A percentile compares a stretch with the other conserved stretches of the same genome.
phyloP scores from a whole-genome alignment of 164 flowering plant genomes.

The Warburgia ugandensis region DNA sequence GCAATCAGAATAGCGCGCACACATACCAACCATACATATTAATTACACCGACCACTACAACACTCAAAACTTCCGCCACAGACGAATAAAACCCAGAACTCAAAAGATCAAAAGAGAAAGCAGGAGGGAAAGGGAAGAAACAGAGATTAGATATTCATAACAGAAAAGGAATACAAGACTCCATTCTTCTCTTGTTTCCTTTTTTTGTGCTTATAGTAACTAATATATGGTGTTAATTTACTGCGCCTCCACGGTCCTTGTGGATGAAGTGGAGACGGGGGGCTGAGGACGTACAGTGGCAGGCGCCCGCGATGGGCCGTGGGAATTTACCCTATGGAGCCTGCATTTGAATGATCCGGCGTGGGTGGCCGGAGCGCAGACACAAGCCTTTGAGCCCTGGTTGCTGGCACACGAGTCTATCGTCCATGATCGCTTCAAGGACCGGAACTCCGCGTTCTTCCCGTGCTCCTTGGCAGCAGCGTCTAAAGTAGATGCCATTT shows the following conservation, averaged over 20 bases:
- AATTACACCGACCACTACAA: conserved; percentile 2
- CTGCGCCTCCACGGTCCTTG: conserved; percentile 20
- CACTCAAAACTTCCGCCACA: conserved; percentile 6
- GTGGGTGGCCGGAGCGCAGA: conserved; percentile 23
- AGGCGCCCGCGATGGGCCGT: conserved; percentile 10
- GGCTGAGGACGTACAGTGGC: conserved; percentile 20
- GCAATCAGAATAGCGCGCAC: no score
- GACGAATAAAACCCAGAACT: conserved; percentile 4
- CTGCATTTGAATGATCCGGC: conserved; percentile 25
- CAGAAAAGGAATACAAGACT: not conserved
- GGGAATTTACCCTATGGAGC: conserved; percentile 22
- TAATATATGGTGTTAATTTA: not conserved
- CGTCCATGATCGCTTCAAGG: conserved; percentile 9
- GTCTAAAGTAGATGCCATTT: conserved; percentile 11
- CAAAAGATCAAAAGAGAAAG: not conserved
- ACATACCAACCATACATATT: conserved; percentile 10
- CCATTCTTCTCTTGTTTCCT: not conserved
- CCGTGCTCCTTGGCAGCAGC: conserved; percentile 4
- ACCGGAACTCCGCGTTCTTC: not conserved
- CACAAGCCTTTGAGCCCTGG: conserved; percentile 13
- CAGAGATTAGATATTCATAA: not conserved
- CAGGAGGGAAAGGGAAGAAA: not conserved
- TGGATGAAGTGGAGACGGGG: conserved; percentile 10
- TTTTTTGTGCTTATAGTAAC: not conserved
- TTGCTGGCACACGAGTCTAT: not conserved